Evolutionary conservation across 2,329 filamentous ascomycete genomes (phyloP).

Genomic region (Cadophora malorum): DNA sequence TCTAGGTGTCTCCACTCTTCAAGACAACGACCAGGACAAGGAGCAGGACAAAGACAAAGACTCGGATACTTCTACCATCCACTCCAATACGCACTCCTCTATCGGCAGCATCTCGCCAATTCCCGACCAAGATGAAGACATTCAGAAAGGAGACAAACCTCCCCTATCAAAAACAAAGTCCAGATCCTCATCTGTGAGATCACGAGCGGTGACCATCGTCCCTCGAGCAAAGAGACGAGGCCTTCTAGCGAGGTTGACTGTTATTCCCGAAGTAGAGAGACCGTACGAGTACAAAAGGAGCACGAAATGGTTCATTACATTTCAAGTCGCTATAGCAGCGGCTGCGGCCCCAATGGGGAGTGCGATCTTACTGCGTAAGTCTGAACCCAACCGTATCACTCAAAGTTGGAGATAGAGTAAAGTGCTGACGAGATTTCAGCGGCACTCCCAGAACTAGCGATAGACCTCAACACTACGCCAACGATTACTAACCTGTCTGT

Average conservation of each 20-base stretch:
- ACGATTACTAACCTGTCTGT: constrained; percentile 78
- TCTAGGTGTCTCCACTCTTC: constrained; percentile 29
- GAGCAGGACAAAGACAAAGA: constrained; percentile 23
- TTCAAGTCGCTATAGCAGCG: constrained; percentile 77
- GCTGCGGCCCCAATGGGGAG: constrained; percentile 84
- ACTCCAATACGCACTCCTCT: constrained; percentile 34
- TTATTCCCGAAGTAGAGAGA: constrained; percentile 80
- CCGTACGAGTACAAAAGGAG: constrained; percentile 74
- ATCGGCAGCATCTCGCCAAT: constrained; percentile 30
- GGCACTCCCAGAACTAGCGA: constrained; percentile 67
- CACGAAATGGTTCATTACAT: constrained; percentile 86
- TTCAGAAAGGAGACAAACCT: constrained; percentile 1
- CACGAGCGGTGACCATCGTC: constrained; percentile 50
- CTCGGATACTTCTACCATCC: constrained; percentile 27
- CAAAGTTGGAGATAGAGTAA: neutral
- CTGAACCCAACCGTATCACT: neutral
- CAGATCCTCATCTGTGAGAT: constrained; percentile 49
- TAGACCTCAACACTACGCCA: constrained; percentile 64
- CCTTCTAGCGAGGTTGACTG: constrained; percentile 70
- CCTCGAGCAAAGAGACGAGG: constrained; percentile 67
- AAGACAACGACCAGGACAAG: constrained; percentile 24
- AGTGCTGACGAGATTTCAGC: constrained; percentile 53
- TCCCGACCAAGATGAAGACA: constrained; percentile 15
- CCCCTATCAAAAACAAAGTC: constrained; percentile 39
- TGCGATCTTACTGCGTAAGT: constrained; percentile 66